Evolutionary conservation across 768 basidiomycete genomes (phyloP).

Genomic region (Saitozyma sp.): DNA sequence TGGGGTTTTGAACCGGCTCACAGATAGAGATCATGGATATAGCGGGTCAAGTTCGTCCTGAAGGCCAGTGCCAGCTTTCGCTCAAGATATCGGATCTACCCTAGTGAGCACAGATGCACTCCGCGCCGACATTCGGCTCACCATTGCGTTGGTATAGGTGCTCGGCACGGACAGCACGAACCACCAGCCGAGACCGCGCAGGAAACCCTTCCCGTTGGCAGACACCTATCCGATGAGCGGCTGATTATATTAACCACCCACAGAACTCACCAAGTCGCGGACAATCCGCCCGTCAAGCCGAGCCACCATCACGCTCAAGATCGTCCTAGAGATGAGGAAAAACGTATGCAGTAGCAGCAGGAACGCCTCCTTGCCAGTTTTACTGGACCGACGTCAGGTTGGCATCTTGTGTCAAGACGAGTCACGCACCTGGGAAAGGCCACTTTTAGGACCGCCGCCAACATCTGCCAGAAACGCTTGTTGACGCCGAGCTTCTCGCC

Average conservation of each 20-base stretch:
- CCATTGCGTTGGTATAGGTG: constrained; percentile 95
- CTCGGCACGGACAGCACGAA: constrained; percentile 87
- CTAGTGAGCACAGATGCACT: background rate
- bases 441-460: constrained; percentile 72
- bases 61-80: constrained; percentile 78
- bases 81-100: constrained; percentile 85
- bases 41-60: constrained; percentile 82
- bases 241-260: background rate
- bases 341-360: constrained; percentile 75
- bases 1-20: constrained; percentile 60
- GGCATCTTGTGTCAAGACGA: constrained; percentile 2
- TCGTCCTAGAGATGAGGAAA: constrained; percentile 81
- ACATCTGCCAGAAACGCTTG: constrained; percentile 67
- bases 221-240: constrained; percentile 58
- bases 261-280: constrained; percentile 66
- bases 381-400: constrained; percentile 17
- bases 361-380: constrained; percentile 63
- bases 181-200: constrained; percentile 80
- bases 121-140: constrained; percentile 46
- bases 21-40: constrained; percentile 88
- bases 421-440: constrained; percentile 62
- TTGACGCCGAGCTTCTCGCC: constrained; percentile 64
- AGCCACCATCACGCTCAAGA: constrained; percentile 84
- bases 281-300: constrained; percentile 86
- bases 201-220: constrained; percentile 79